Evolutionary conservation across 106 monocot species (phyloP).

Genomic region (Amphibolis antarctica): DNA sequence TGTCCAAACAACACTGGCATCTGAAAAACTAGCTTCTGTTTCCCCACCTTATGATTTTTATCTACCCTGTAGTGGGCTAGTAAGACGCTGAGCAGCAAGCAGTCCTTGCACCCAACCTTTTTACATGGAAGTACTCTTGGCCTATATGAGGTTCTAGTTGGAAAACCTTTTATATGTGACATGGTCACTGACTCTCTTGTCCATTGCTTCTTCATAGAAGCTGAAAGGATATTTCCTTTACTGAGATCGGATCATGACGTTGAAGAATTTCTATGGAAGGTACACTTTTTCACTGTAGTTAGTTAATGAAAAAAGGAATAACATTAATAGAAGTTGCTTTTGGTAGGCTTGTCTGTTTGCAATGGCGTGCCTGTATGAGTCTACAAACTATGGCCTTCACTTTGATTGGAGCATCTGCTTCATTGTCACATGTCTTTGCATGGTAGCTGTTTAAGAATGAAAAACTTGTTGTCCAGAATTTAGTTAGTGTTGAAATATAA

Average conservation of each 20-base stretch:
- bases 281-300: slow-evolving; percentile 12
- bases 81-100: slow-evolving; percentile 36
- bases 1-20: background rate
- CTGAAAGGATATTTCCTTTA: slow-evolving; percentile 61
- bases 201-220: slow-evolving; percentile 86
- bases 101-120: slow-evolving; percentile 78
- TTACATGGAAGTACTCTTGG: slow-evolving; percentile 90
- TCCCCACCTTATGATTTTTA: background rate
- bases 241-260: slow-evolving; percentile 37
- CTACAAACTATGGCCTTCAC: too few relatives aligned
- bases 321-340: too few relatives aligned
- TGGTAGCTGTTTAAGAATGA: too few relatives aligned
- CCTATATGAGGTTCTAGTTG: slow-evolving; percentile 78
- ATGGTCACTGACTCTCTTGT: slow-evolving; percentile 83
- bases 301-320: background rate
- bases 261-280: slow-evolving; percentile 96
- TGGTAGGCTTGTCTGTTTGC: too few relatives aligned
- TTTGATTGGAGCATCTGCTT: too few relatives aligned
- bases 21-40: background rate
- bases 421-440: too few relatives aligned
- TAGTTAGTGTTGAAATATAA: too few relatives aligned
- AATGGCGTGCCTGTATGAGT: too few relatives aligned
- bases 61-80: slow-evolving; percentile 65
- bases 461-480: too few relatives aligned
- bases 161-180: slow-evolving; percentile 86